phyloP scores from a whole-genome alignment of 225 moss, liverwort and hornwort genomes.

The Antitrichia curtipendula region DNA sequence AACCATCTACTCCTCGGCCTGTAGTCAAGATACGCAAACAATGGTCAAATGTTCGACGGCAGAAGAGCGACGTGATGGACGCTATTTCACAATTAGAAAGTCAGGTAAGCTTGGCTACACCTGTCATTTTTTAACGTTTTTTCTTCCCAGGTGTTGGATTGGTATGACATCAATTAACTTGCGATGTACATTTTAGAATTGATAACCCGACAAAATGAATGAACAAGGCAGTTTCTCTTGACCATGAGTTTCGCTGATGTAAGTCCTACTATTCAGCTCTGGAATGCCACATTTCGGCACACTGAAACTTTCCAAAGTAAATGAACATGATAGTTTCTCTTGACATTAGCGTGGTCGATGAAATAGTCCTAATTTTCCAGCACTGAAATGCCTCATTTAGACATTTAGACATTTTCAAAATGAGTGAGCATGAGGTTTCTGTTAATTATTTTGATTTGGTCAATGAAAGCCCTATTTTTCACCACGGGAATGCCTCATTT shows the following conservation, averaged over 20 bases:
- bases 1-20: constrained; percentile 35
- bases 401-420: neutral
- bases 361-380: neutral
- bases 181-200: neutral
- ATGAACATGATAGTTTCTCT: neutral
- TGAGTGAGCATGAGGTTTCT: neutral
- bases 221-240: neutral
- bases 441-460: neutral
- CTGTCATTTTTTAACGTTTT: neutral
- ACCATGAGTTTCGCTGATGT: too few relatives aligned
- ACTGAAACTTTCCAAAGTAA: neutral
- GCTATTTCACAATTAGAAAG: constrained; percentile 31
- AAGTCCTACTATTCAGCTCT: neutral
- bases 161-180: neutral
- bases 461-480: neutral
- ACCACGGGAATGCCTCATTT: neutral
- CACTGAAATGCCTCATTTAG: neutral
- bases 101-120: constrained; percentile 14
- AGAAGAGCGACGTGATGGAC: constrained; percentile 42
- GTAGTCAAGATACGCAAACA: constrained; percentile 32
- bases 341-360: neutral
- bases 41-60: constrained; percentile 27
- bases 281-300: neutral
- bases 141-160: too few relatives aligned
- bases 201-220: neutral